phyloP scores from a whole-genome alignment of 768 basidiomycete species.

The Agaricus subrufescens region DNA sequence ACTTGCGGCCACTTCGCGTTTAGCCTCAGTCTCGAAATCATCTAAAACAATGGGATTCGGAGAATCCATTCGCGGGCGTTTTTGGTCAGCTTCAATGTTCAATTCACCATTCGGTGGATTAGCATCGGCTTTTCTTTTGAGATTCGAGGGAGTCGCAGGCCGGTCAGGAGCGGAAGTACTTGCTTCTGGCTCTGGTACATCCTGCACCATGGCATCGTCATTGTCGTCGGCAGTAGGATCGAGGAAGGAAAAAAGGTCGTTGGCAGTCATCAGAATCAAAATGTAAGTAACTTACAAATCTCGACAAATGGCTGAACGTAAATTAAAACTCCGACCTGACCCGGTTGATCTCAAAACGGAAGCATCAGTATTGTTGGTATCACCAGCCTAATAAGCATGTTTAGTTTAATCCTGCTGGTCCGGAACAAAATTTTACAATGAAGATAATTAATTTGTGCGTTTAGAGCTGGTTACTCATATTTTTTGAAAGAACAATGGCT shows the following conservation, averaged over 20 bases:
- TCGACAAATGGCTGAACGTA: too few species aligned
- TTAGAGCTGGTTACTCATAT: too few species aligned
- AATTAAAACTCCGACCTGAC: too few species aligned
- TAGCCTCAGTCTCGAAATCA: slow-evolving; percentile 92
- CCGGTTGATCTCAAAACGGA: too few species aligned
- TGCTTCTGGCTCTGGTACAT: slow-evolving; percentile 14
- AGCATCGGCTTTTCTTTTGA: slow-evolving; percentile 41
- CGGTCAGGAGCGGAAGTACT: slow-evolving; percentile 22
- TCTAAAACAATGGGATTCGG: slow-evolving; percentile 81
- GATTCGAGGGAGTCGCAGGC: slow-evolving; percentile 15
- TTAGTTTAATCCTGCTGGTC: too few species aligned
- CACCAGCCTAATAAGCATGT: too few species aligned
- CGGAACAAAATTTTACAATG: too few species aligned
- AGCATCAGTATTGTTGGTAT: too few species aligned
- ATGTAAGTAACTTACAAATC: neutral
- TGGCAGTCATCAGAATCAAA: slow-evolving; percentile 32
- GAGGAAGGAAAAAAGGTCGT: slow-evolving; percentile 69
- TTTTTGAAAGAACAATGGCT: too few species aligned
- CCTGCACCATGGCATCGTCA: slow-evolving; percentile 19
- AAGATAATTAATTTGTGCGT: too few species aligned
- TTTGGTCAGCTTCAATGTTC: slow-evolving; percentile 31
- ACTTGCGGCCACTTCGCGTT: slow-evolving; percentile 85
- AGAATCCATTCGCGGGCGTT: slow-evolving; percentile 56
- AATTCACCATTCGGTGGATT: slow-evolving; percentile 17
- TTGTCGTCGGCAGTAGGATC: slow-evolving; percentile 39